Evolutionary conservation across 768 basidiomycete species (phyloP), one percentile per base, ranked within the genome.

Genomic region (Suillus luteus): DNA sequence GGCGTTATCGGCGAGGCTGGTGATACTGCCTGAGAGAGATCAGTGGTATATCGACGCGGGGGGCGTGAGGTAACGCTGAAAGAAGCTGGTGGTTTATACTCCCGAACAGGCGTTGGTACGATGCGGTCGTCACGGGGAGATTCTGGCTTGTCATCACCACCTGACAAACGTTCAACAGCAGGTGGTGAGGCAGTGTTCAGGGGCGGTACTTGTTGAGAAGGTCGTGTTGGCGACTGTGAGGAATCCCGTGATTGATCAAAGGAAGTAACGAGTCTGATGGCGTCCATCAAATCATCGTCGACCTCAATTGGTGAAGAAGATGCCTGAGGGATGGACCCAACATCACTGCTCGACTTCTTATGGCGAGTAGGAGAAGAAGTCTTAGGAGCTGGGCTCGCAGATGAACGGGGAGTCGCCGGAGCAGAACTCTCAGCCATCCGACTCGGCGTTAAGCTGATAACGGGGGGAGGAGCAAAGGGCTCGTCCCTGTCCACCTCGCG

Each of bases 31-130:
- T 62, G 61, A 9, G 59, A 64, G 10, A 63, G 61, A 22, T 72
- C 75, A 1, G 54, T 67, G 15, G 73, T 76, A 9, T 68, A 78
- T 59, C 72, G 71, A 35, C 83, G 71, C 55, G 80, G 76, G 24
- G 87, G 86, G 24, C 87, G 76, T 22, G 86, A 87, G 2, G 84
- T 86, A 54, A 89, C 87, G 64, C 84, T 85, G 68, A 89, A 89
- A 33, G 86, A 78, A 8, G 85, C 81, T 11, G 81, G 81, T 5
- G 86, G 83, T 55, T 82, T 75, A 38, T 85, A 81, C 68, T 82
- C 78, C 65, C 83, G 85, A 65, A 89, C 87, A 27, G 82, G 82
- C 55, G 87, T 87, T 10, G 87, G 87, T 22, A 83, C 67, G 19
- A 76, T 75, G 41, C 64, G 69, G 31, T 75, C 62, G 55, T 43